phyloP scores from a whole-genome alignment of 1,284 basidiomycete species.

The Sphagnurus paluster region DNA sequence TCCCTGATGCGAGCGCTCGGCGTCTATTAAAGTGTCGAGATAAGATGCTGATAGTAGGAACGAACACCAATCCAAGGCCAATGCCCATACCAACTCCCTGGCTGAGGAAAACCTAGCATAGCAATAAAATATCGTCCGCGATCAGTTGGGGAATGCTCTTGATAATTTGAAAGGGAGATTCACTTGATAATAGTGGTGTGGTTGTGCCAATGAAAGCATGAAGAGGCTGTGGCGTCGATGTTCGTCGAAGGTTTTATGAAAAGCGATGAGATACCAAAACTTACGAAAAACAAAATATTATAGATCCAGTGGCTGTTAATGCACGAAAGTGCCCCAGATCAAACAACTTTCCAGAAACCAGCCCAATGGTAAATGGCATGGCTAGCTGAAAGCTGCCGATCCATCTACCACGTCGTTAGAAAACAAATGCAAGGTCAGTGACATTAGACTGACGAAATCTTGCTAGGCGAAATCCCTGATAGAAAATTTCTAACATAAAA shows the following conservation, averaged over 20 bases:
- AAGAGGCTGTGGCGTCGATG: conserved; percentile 4
- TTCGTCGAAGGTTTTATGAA: neutral
- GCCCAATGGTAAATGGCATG: conserved; percentile 19
- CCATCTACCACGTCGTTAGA: conserved; percentile 15
- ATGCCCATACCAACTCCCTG: conserved; percentile 30
- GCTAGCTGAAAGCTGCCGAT: conserved; percentile 21
- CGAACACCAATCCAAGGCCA: conserved; percentile 24
- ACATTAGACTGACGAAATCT: conserved; percentile 16
- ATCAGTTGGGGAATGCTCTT: neutral
- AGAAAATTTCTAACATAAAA: conserved; percentile 14
- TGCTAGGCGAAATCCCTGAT: conserved; percentile 17
- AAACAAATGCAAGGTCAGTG: neutral
- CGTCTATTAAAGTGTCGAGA: conserved; percentile 23
- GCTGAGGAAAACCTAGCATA: conserved; percentile 25
- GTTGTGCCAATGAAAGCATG: conserved; percentile 19
- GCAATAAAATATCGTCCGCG: no score
- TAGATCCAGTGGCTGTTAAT: conserved; percentile 9
- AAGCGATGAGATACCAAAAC: neutral
- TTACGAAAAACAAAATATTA: conserved; percentile 19
- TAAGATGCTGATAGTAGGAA: conserved; percentile 23
- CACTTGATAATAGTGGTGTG: conserved; percentile 25
- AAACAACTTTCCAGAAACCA: conserved; percentile 22
- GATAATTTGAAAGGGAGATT: conserved; percentile 2
- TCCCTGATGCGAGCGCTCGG: conserved; percentile 24
- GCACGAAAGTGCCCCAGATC: conserved; percentile 20